Percentiles rank a stretch among this genome's conserved stretches.
phyloP scores from a whole-genome alignment of 1,284 basidiomycete genomes.

The Cryptococcus sp. region DNA sequence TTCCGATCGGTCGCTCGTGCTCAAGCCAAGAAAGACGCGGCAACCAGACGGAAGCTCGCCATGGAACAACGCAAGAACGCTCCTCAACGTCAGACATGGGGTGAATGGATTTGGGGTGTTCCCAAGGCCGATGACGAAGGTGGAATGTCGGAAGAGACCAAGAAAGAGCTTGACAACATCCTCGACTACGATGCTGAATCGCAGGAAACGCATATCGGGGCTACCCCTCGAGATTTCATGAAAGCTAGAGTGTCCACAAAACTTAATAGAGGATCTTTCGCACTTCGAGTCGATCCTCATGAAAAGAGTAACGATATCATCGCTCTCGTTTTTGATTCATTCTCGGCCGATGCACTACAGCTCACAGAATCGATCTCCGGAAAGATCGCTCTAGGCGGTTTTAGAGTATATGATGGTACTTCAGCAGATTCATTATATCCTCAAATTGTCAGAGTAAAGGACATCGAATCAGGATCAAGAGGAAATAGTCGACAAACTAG shows the following conservation, averaged over 20 bases:
- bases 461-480: slow-evolving; percentile 25
- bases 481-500: slow-evolving; percentile 22
- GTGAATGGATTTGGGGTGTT: slow-evolving; percentile 80
- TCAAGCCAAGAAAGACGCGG: slow-evolving; percentile 78
- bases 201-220: slow-evolving; percentile 58
- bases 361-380: slow-evolving; percentile 80
- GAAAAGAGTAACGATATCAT: slow-evolving; percentile 66
- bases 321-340: slow-evolving; percentile 81
- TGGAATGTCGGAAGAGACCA: slow-evolving; percentile 74
- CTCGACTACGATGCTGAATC: slow-evolving; percentile 88
- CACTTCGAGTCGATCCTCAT: slow-evolving; percentile 66
- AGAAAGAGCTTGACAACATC: slow-evolving; percentile 86
- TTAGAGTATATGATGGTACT: slow-evolving; percentile 90
- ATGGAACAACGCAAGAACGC: slow-evolving; percentile 56
- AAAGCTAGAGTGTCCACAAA: slow-evolving; percentile 72
- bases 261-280: slow-evolving; percentile 81
- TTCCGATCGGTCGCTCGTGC: slow-evolving; percentile 94
- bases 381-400: slow-evolving; percentile 77
- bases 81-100: slow-evolving; percentile 63
- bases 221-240: slow-evolving; percentile 75
- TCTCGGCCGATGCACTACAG: slow-evolving; percentile 80
- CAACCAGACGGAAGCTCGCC: slow-evolving; percentile 63
- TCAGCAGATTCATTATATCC: slow-evolving; percentile 75
- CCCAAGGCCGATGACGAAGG: slow-evolving; percentile 24
- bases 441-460: slow-evolving; percentile 91